Percentiles rank a stretch among this genome's conserved stretches.
These are phyloP conservation scores for Ustilago loliicola DNA, from an alignment of 1,284 basidiomycete genomes.

Conservation along the genomic window DNA sequence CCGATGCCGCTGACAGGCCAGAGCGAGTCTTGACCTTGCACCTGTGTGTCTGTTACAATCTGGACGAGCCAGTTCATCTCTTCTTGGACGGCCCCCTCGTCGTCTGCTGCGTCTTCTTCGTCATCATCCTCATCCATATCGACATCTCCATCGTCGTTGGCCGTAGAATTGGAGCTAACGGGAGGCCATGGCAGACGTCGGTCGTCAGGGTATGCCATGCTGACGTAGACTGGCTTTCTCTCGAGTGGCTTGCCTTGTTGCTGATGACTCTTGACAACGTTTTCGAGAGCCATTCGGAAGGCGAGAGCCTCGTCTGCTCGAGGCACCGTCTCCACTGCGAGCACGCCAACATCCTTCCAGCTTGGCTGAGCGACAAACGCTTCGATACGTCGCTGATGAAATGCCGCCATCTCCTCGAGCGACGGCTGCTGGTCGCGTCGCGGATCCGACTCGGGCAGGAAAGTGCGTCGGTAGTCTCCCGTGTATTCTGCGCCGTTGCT, in stretches of 20 bases:
- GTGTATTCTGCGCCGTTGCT: constrained; percentile 64
- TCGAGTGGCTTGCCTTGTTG: constrained; percentile 29
- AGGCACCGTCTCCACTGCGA: constrained; percentile 64
- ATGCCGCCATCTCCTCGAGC: constrained; percentile 47
- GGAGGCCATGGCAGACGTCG: constrained; percentile 50
- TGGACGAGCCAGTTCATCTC: constrained; percentile 53
- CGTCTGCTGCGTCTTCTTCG: constrained; percentile 28
- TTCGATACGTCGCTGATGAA: constrained; percentile 55
- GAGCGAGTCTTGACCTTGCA: constrained; percentile 34
- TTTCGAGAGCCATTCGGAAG: constrained; percentile 52
- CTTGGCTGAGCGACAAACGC: constrained; percentile 36
- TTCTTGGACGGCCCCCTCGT: constrained; percentile 33
- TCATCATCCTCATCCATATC: constrained; percentile 43
- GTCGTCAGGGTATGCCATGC: constrained; percentile 56
- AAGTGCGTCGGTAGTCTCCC: constrained; percentile 55
- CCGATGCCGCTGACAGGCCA: constrained; percentile 59
- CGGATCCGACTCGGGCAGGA: constrained; percentile 35
- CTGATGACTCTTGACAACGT: constrained; percentile 25
- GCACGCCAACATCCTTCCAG: constrained; percentile 54
- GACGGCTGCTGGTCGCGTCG: constrained; percentile 36
- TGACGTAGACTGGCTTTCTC: constrained; percentile 56
- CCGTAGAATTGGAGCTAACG: background rate
- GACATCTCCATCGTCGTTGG: constrained; percentile 22
- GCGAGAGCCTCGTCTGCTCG: constrained; percentile 61
- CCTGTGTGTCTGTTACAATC: constrained; percentile 40